Conservation (phyloP, 2,329 filamentous ascomycete genomes). For the Sporothrix luriei region DNA sequence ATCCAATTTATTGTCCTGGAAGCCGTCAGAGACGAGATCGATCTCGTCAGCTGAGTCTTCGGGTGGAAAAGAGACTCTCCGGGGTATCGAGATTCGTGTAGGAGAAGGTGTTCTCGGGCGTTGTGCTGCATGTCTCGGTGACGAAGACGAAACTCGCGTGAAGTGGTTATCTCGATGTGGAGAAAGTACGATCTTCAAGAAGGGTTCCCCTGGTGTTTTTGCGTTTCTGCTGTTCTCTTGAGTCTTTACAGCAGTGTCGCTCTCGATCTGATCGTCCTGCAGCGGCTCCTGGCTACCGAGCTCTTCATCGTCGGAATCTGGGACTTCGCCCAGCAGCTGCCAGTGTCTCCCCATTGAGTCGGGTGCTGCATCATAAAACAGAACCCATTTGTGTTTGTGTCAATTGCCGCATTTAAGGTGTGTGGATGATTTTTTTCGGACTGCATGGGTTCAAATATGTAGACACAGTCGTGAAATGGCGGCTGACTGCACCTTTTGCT, state of each 20-base stretch:
- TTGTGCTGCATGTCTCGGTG: neutral
- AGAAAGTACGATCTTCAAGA: conserved; percentile 2
- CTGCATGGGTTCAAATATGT: neutral
- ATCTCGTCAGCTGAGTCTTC: conserved; percentile 34
- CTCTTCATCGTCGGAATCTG: conserved; percentile 50
- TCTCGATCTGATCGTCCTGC: conserved; percentile 3
- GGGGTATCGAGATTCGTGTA: neutral
- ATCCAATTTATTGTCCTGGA: neutral
- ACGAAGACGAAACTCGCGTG: neutral
- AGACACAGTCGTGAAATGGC: neutral
- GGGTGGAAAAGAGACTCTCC: neutral
- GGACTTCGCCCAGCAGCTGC: conserved; percentile 51
- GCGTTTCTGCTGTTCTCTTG: neutral
- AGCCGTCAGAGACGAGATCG: conserved; percentile 29
- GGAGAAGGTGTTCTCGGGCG: neutral
- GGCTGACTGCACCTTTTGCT: conserved; percentile 20
- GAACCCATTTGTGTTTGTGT: conserved; percentile 8
- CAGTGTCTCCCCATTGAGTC: conserved; percentile 46
- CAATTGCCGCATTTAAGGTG: neutral
- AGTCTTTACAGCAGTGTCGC: neutral
- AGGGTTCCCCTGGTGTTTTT: neutral
- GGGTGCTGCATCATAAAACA: conserved; percentile 40
- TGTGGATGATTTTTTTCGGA: neutral
- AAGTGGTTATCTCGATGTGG: neutral
- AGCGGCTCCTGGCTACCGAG: conserved; percentile 42